Conservation (phyloP, 441 rosid genomes). For the Dalechampia spathulata region DNA sequence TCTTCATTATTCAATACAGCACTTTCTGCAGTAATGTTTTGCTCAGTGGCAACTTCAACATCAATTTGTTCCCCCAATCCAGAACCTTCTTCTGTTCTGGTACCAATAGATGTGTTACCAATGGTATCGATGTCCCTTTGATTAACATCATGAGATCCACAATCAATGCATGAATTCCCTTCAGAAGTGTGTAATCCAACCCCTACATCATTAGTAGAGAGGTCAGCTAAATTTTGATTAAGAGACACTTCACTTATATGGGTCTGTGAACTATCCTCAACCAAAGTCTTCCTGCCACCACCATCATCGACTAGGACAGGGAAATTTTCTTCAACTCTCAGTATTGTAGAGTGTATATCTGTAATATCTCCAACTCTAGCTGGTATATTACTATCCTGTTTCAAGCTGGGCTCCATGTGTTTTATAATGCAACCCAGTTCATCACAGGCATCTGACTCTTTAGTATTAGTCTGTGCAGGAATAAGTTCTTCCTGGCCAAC, state of each 20-base stretch:
- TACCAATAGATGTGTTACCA: constrained; percentile 26
- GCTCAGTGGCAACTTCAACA: constrained; percentile 16
- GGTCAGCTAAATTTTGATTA: constrained; percentile 27
- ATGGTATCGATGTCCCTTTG: constrained; percentile 25
- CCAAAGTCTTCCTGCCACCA: constrained; percentile 31
- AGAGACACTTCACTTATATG: constrained; percentile 28
- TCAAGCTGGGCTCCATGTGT: constrained; percentile 66
- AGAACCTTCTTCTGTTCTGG: constrained; percentile 27
- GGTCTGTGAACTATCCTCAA: constrained; percentile 33
- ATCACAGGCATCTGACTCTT: constrained; percentile 62
- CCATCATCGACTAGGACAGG: constrained; percentile 32
- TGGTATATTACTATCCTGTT: constrained; percentile 28
- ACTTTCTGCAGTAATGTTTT: constrained; percentile 17
- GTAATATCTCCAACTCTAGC: constrained; percentile 29
- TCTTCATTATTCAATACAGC: constrained; percentile 31
- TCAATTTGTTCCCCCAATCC: constrained; percentile 35
- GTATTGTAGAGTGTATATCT: constrained; percentile 29
- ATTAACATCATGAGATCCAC: constrained; percentile 15
- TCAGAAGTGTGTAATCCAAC: constrained; percentile 21
- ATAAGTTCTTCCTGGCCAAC: constrained; percentile 84
- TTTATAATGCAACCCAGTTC: constrained; percentile 65
- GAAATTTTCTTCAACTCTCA: constrained; percentile 29
- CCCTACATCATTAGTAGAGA: constrained; percentile 23
- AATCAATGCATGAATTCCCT: constrained; percentile 20
- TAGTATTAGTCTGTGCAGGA: constrained; percentile 36